Conservation (phyloP, 441 rosid genomes). For the Brassica hybrid region DNA sequence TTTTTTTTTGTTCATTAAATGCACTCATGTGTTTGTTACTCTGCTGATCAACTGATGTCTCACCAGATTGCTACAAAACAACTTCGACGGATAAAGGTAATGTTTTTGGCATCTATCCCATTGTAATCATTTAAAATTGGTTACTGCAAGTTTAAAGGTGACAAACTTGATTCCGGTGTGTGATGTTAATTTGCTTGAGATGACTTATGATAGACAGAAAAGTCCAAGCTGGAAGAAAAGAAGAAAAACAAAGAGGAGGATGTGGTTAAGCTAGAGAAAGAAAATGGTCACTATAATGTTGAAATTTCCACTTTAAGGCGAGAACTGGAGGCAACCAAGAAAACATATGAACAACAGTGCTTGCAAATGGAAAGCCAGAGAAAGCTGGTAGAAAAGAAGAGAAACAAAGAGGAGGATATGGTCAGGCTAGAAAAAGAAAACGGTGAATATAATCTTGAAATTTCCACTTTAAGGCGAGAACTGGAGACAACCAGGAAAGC, state of each 20-base stretch:
- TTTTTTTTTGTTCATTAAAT: conserved; percentile 8
- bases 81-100: conserved; percentile 67
- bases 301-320: conserved; percentile 53
- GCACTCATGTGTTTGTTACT: background rate
- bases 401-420: conserved; percentile 48
- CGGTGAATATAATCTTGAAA: conserved; percentile 46
- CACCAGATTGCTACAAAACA: conserved; percentile 56
- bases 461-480: conserved; percentile 58
- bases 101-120: conserved; percentile 14
- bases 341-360: conserved; percentile 55
- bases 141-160: background rate
- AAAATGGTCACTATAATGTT: conserved; percentile 46
- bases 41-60: conserved; percentile 31
- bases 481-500: conserved; percentile 58
- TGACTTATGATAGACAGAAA: conserved; percentile 55
- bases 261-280: conserved; percentile 46
- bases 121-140: background rate
- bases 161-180: conserved; percentile 10
- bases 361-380: conserved; percentile 48
- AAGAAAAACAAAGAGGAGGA: conserved; percentile 55
- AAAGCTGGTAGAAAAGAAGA: conserved; percentile 50
- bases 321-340: conserved; percentile 65
- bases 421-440: conserved; percentile 50
- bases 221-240: conserved; percentile 55
- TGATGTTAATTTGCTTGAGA: conserved; percentile 31